Evolutionary conservation across 2,329 filamentous ascomycete genomes (phyloP), one percentile per base, ranked within the genome.

Genomic region (Aspergillus clavatus): DNA sequence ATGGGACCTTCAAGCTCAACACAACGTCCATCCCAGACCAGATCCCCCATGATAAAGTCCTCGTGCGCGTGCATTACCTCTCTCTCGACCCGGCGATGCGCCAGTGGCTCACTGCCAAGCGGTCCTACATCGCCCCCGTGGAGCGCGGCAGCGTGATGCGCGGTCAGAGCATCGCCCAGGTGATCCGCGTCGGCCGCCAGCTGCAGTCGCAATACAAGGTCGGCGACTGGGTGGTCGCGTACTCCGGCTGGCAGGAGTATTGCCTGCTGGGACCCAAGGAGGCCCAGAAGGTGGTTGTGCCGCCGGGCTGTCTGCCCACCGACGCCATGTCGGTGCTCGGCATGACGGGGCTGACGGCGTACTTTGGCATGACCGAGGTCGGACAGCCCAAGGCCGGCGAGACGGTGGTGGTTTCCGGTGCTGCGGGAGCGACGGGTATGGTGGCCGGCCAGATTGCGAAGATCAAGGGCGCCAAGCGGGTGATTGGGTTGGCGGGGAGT

Each of bases 391-490:
- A 83, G 63, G 65, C 77, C 1, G 85, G 85, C 4, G 84, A 90
- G 52, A 82, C 84, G 3, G 86, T 91, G 1, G 84, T 90, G 6
- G 83, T 91, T 0, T 86, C 81, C 7, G 86, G 85, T 5, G 87
- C 87, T 1, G 87, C 87, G 0, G 87, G 87, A 2, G 87, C 86
- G 0, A 90, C 87, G 0, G 87, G 87, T 1, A 84, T 79, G 58
- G 79, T 90, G 1, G 86, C 81, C 0, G 86, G 84, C 0, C 87
- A 91, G 68, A 87, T 90, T 54, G 84, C 85, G 14, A 89, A 87
- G 72, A 69, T 88, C 42, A 81, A 82, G 65, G 86, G 84, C 10
- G 78, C 55, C 68, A 78, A 71, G 53, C 59, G 74, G 2, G 80
- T 87, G 10, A 65, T 85, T 18, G 84, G 84, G 5, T 73, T 87